These are phyloP conservation scores for Trematosphaeria pertusa DNA, from an alignment of 2,329 filamentous ascomycete genomes.

Conservation along the genomic window DNA sequence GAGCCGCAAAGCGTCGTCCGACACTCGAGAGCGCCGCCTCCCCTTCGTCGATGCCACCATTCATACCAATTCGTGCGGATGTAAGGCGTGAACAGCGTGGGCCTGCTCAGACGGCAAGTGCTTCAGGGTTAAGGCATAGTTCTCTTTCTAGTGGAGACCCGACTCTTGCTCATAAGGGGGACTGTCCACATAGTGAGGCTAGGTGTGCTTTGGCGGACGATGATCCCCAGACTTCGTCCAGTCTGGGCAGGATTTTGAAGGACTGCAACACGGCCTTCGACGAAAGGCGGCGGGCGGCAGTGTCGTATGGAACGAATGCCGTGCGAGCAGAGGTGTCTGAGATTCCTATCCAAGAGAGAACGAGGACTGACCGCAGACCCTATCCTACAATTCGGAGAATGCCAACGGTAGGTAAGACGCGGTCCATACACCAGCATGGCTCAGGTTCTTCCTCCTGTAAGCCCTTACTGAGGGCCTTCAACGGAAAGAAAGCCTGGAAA, in stretches of 20 bases:
- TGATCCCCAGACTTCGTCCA: conserved; percentile 27
- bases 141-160: conserved; percentile 1
- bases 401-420: no score
- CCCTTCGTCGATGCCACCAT: conserved; percentile 27
- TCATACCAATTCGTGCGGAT: conserved; percentile 1
- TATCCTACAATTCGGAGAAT: conserved; percentile 9
- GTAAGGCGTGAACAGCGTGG: conserved; percentile 2
- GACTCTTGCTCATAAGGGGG: neutral
- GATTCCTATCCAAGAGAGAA: neutral
- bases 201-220: neutral
- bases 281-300: conserved; percentile 8
- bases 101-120: conserved; percentile 1
- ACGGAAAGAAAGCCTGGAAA: no score
- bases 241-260: conserved; percentile 31
- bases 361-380: neutral
- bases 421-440: no score
- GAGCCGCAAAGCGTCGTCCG: conserved; percentile 10
- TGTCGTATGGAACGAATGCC: conserved; percentile 3
- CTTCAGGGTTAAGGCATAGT: neutral
- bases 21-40: conserved; percentile 13
- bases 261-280: conserved; percentile 32
- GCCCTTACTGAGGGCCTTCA: no score
- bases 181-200: neutral
- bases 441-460: no score
- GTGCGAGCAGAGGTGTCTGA: neutral